phyloP scores from a whole-genome alignment of 768 basidiomycete species.

The Boletus reticuloceps region DNA sequence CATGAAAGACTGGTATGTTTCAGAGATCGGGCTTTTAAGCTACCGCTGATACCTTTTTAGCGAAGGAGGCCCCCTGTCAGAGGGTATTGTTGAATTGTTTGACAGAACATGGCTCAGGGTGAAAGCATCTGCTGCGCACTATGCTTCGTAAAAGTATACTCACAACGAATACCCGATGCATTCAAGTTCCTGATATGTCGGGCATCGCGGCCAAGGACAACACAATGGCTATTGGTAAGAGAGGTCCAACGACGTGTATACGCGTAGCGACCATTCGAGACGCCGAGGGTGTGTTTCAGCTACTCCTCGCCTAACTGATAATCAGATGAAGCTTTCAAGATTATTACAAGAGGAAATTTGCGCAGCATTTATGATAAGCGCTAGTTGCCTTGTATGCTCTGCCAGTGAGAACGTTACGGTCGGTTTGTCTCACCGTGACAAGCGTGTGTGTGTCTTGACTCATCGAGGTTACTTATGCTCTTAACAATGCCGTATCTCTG shows the following conservation, averaged over 20 bases:
- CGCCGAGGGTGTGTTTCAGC: background rate
- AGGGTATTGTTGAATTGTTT: conserved; percentile 8
- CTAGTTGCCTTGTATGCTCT: no score
- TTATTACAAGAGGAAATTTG: background rate
- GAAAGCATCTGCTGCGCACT: conserved; percentile 6
- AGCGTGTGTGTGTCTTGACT: no score
- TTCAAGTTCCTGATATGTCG: background rate
- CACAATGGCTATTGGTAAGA: no score
- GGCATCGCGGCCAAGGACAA: no score
- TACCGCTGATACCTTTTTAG: conserved; percentile 10
- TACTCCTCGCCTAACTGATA: background rate
- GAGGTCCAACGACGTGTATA: no score
- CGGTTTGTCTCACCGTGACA: no score
- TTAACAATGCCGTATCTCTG: background rate
- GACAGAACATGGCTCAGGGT: conserved; percentile 9
- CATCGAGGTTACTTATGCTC: background rate
- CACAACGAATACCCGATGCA: background rate
- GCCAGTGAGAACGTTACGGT: no score
- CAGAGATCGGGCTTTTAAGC: background rate
- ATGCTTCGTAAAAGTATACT: conserved; percentile 7
- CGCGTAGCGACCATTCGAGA: background rate
- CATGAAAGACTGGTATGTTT: conserved; percentile 13
- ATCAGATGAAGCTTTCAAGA: no score
- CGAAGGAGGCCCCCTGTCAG: conserved; percentile 14
- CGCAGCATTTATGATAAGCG: no score